Base-by-base conservation (phyloP, 192 early-diverging fungal species). In the Entomortierella beljakovae region DNA sequence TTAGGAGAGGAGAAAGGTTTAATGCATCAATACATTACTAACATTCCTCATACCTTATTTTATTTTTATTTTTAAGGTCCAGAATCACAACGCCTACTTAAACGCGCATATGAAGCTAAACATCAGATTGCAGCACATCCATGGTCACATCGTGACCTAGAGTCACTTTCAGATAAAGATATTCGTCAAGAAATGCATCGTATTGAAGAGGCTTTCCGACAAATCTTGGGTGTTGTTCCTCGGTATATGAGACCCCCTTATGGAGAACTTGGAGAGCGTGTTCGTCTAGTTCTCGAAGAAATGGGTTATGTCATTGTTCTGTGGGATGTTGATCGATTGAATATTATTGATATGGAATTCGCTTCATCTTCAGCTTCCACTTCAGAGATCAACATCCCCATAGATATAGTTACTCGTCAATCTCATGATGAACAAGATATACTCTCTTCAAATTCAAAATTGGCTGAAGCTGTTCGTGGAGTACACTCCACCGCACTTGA, bases 91-190 rank as follows among this genome's bases (percentile, higher is more conserved):
- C n/a, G 75, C 2, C 62, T 79, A 3, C 34, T 79, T 18, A 69
- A 32, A 57, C 67, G 75, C 2, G 75, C 75, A 4, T 79, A 64
- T 8, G 33, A 38, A 15, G 59, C 53, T 22, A 88, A 90, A 16
- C 90, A 91, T 55, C 86, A 90, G 59, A 90, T 92, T 29, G 89
- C 88, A 1, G 67, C 81, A 10, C 89, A 90, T 42, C 84, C 87
- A 10, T 90, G 90, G 90, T 85, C 81, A 0, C 88, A 89, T 66
- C 71, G 77, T 16, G 76, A 85, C 42, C 55, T 89, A 1, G 72
- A 81, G 49, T 62, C 51, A 8, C 43, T 88, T 6, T 69, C 75
- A 3, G 80, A 83, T 25, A 75, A 81, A 2, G 81, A 84, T 33
- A 82, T 86, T 60, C 68, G 84, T 13, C 25, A 76, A 46, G 84